Evolutionary conservation across 495 filamentous ascomycete species (phyloP), one percentile per base, ranked within the genome.

Genomic region (Podospora comata): DNA sequence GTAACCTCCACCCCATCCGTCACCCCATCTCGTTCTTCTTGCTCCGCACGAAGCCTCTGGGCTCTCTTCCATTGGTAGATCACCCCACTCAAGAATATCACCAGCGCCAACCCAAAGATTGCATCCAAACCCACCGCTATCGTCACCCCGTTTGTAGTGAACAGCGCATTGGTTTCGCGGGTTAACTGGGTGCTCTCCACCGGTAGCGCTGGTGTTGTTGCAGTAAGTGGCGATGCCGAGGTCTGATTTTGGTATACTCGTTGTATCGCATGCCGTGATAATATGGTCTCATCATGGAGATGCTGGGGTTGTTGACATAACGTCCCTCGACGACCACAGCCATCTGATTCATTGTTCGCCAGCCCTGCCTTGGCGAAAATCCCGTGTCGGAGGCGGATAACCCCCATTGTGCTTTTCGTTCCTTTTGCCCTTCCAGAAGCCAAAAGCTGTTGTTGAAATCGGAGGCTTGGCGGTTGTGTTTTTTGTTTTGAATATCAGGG

Each of bases 111-210:
- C 9, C 48, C 64, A 65, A 56, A 65, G 2, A 39, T n/a, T 32
- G 64, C 64, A 32, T 58, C 64, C 16, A 65, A 11, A 4, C 53
- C 64, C 4, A 26, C 55, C 6, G 64, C 64, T 54, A 65, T 65
- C 6, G 18, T 30, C 9, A 65, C 48, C 5, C 30, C 61, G 16
- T 30, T 61, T 5, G 23, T 30, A 30, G 20, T 61, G 59, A 30
- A 18, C 16, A 28, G 9, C 9, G 39, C 39, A 11, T 48, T 48
- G 9, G 39, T 48, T 48, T 48, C 39, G 39, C 39, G 39, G 39
- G 39, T 48, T 13, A 48, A 18, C 39, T 48, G 39, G 13, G 39
- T 48, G 9, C 9, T 48, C 9, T 48, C 39, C 39, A 13, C 7
- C 39, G 39, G 39, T 16, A 11, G 39, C 13, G 9, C 39, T 48